A percentile compares a stretch with the other conserved stretches of the same genome.
Conservation (phyloP, 306 rosid genomes). For the Myrica gale region DNA sequence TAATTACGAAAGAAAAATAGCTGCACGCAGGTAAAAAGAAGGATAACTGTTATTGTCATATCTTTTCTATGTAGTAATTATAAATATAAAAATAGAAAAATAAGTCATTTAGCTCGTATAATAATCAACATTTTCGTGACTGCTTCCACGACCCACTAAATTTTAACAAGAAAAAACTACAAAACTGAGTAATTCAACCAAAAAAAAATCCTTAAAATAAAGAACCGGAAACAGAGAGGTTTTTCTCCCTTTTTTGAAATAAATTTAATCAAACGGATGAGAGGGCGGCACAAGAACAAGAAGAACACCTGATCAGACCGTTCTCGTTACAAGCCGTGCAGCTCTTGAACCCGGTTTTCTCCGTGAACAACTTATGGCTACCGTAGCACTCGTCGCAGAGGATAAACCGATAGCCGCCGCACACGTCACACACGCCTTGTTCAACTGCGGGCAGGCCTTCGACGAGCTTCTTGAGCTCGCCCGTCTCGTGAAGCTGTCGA, state of each 20-base stretch:
- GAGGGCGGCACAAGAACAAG: constrained; percentile 59
- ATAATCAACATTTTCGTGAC: not conserved
- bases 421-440: constrained; percentile 51
- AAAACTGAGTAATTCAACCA: constrained; percentile 2
- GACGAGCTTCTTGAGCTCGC: constrained; percentile 84
- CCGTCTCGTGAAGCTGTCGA: constrained; percentile 63
- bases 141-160: constrained; percentile 19
- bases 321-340: constrained; percentile 82
- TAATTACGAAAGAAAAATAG: too few relatives aligned
- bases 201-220: not conserved
- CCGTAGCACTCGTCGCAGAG: constrained; percentile 78
- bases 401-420: constrained; percentile 69
- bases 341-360: constrained; percentile 61
- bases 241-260: not conserved
- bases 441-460: constrained; percentile 76
- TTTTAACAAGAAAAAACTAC: constrained; percentile 12
- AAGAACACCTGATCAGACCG: constrained; percentile 81
- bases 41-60: too few relatives aligned
- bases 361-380: constrained; percentile 69
- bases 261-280: constrained; percentile 10
- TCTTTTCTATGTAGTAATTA: too few relatives aligned
- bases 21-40: too few relatives aligned
- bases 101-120: too few relatives aligned
- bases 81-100: too few relatives aligned
- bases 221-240: not conserved